These are phyloP conservation scores for Alternaria dauci DNA, from an alignment of 2,329 filamentous ascomycete genomes.

Conservation along the genomic window DNA sequence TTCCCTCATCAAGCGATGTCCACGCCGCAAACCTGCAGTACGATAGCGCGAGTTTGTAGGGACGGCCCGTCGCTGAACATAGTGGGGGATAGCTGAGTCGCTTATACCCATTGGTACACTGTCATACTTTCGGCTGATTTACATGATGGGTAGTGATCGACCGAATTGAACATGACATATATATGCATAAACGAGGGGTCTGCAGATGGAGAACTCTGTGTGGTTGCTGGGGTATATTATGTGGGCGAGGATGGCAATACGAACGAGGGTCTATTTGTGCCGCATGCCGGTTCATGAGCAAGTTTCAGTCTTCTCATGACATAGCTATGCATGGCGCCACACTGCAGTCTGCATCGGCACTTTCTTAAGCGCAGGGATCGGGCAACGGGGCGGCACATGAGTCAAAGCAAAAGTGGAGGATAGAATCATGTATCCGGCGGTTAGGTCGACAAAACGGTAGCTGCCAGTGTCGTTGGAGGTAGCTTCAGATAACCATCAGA, in stretches of 20 bases:
- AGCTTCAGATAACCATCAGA: neutral
- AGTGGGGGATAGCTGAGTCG: neutral
- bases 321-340: conserved; percentile 7
- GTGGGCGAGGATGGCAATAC: neutral
- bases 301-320: neutral
- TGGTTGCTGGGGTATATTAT: neutral
- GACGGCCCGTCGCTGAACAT: conserved; percentile 8
- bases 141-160: neutral
- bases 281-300: neutral
- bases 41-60: neutral
- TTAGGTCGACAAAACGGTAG: neutral
- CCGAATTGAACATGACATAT: neutral
- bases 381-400: neutral
- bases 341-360: neutral
- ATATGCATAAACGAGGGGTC: neutral
- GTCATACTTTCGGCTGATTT: neutral
- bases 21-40: neutral
- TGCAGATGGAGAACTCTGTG: neutral
- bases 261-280: neutral
- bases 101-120: neutral
- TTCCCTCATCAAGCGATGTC: neutral
- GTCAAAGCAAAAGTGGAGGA: neutral
- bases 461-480: neutral
- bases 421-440: neutral
- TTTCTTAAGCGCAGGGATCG: neutral